Conservation (phyloP, 2,329 filamentous ascomycete species). For the Aspergillus viridinutans region DNA sequence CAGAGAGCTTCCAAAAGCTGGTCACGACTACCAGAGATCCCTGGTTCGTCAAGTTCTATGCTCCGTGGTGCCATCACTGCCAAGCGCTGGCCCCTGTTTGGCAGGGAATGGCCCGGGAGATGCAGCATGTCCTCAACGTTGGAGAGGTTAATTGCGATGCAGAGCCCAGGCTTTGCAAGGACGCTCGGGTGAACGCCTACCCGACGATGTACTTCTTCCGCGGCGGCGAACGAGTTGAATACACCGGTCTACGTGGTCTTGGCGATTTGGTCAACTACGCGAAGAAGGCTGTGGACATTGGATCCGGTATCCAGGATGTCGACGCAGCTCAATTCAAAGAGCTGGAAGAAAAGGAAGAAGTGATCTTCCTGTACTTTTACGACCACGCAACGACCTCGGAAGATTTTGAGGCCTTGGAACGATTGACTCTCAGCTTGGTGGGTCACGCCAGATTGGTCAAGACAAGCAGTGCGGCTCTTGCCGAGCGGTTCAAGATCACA, state of each 20-base stretch:
- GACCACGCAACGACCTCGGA: conserved; percentile 90
- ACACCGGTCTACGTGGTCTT: conserved; percentile 83
- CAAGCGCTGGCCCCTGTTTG: conserved; percentile 88
- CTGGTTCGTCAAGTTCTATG: conserved; percentile 99
- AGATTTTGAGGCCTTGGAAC: conserved; percentile 84
- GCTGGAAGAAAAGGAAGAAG: conserved; percentile 87
- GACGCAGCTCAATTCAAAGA: conserved; percentile 70
- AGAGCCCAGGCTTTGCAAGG: conserved; percentile 85
- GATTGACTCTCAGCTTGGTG: conserved; percentile 80
- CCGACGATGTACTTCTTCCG: conserved; percentile 92
- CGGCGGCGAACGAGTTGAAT: conserved; percentile 86
- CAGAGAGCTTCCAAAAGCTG: conserved; percentile 77
- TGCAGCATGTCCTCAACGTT: conserved; percentile 84
- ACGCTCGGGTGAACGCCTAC: conserved; percentile 72
- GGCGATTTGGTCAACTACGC: conserved; percentile 86
- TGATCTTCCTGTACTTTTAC: conserved; percentile 97
- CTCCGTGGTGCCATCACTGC: conserved; percentile 95
- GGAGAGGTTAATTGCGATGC: conserved; percentile 94
- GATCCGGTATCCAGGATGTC: conserved; percentile 74
- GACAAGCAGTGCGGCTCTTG: conserved; percentile 72
- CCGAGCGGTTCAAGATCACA: conserved; percentile 84
- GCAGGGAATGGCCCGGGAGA: conserved; percentile 83
- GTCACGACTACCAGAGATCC: conserved; percentile 85
- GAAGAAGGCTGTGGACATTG: conserved; percentile 76
- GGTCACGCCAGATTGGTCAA: conserved; percentile 91